These are phyloP conservation scores for Tulasnella sp. DNA, from an alignment of 768 basidiomycete species.

Conservation along the genomic window DNA sequence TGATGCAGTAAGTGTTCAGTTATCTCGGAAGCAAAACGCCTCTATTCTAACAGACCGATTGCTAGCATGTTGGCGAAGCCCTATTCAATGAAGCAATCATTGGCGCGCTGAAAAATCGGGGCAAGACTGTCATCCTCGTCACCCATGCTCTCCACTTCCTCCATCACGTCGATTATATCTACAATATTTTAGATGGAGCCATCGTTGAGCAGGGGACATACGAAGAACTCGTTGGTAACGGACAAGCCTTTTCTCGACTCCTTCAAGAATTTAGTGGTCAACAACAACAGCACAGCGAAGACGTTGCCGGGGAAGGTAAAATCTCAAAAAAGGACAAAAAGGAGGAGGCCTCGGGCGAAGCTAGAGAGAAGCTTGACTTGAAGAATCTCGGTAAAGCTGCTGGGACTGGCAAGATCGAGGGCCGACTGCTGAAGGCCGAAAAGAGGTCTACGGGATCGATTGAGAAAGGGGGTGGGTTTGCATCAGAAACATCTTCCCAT, in stretches of 20 bases:
- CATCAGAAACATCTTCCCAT: background rate
- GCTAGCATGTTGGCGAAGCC: conserved; percentile 61
- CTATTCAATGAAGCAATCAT: conserved; percentile 66
- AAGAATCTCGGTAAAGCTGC: conserved; percentile 38
- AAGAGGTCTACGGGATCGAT: conserved; percentile 62
- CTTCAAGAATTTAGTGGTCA: conserved; percentile 59
- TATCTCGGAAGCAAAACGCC: conserved; percentile 31
- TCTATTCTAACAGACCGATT: background rate
- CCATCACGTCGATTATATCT: conserved; percentile 50
- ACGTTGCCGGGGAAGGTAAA: conserved; percentile 30
- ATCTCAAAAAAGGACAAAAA: conserved; percentile 20
- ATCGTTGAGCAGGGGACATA: conserved; percentile 53
- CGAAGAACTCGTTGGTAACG: conserved; percentile 45
- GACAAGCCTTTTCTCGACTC: conserved; percentile 51
- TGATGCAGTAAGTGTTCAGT: background rate
- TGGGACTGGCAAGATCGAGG: conserved; percentile 62
- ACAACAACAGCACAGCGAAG: conserved; percentile 38
- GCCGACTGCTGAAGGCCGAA: conserved; percentile 62
- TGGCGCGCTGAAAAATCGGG: conserved; percentile 42
- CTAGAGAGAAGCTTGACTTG: conserved; percentile 40
- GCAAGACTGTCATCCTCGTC: conserved; percentile 53
- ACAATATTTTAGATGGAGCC: conserved; percentile 43
- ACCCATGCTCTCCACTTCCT: conserved; percentile 57
- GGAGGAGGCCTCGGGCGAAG: conserved; percentile 35
- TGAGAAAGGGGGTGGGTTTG: conserved; percentile 43